A percentile compares a stretch with the other conserved stretches of the same genome.
phyloP scores from a whole-genome alignment of 2,329 filamentous ascomycete species.

The Zymoseptoria pseudotritici region DNA sequence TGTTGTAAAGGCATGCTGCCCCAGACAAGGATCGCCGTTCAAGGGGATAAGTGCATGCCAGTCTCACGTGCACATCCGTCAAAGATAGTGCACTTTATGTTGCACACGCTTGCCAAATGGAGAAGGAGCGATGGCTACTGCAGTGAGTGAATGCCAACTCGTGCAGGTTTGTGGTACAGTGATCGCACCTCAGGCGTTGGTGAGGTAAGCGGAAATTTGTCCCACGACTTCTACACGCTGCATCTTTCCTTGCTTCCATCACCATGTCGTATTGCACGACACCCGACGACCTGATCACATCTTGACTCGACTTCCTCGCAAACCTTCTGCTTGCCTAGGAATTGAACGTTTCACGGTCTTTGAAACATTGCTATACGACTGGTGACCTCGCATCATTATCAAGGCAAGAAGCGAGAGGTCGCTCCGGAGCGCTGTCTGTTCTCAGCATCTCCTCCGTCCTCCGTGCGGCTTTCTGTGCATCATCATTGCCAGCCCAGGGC shows the following conservation, averaged over 20 bases:
- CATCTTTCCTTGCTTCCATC: neutral
- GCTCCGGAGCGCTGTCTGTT: neutral
- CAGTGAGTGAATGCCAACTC: neutral
- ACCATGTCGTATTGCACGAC: neutral
- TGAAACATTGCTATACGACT: neutral
- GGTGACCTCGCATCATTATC: neutral
- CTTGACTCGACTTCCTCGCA: no score
- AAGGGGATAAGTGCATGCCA: neutral
- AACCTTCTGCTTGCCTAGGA: no score
- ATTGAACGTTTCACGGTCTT: no score
- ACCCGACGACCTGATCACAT: neutral
- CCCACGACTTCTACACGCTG: neutral
- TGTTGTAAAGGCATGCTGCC: slow-evolving; percentile 15
- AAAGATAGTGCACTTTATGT: neutral
- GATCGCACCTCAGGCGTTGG: neutral
- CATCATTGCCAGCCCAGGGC: neutral
- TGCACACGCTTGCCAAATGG: neutral
- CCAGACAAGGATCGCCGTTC: neutral
- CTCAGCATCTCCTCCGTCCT: neutral
- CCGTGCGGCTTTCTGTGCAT: neutral
- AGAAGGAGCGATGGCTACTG: neutral
- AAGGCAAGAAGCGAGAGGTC: neutral
- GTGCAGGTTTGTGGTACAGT: neutral
- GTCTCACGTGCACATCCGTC: neutral
- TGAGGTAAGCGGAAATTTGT: neutral